Percentiles rank a stretch among this genome's conserved stretches.
phyloP scores from a whole-genome alignment of 2,329 filamentous ascomycete genomes.

The Ophiostoma triangulosporum region DNA sequence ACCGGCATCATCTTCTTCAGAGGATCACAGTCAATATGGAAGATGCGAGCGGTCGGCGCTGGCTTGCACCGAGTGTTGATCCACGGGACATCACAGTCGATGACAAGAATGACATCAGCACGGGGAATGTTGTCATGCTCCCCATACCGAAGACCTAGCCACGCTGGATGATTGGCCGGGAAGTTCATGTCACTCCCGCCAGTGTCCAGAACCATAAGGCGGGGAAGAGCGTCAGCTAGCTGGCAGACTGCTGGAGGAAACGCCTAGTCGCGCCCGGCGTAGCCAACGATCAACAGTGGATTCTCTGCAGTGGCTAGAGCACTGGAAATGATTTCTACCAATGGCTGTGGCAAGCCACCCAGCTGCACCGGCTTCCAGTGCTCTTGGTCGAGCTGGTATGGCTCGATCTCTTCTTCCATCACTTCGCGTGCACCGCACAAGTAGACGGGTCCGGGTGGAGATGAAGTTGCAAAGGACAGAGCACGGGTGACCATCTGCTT shows the following conservation, averaged over 20 bases:
- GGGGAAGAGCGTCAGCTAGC: conserved; percentile 53
- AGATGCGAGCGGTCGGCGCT: conserved; percentile 36
- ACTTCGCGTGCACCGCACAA: conserved; percentile 65
- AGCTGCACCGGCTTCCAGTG: conserved; percentile 61
- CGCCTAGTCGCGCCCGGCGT: conserved; percentile 54
- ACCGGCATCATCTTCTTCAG: conserved; percentile 61
- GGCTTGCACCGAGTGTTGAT: conserved; percentile 63
- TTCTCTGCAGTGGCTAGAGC: conserved; percentile 49
- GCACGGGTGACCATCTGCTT: conserved; percentile 85
- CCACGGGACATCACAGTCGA: conserved; percentile 90
- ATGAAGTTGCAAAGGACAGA: conserved; percentile 64
- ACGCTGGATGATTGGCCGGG: conserved; percentile 54
- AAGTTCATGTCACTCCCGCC: conserved; percentile 75
- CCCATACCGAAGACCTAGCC: conserved; percentile 60
- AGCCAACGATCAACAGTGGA: conserved; percentile 59
- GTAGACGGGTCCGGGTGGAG: conserved; percentile 70
- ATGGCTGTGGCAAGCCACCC: conserved; percentile 39
- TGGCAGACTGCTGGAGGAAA: conserved; percentile 48
- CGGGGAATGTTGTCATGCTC: conserved; percentile 57
- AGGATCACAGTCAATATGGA: conserved; percentile 52
- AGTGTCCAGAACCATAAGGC: conserved; percentile 59
- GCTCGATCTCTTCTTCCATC: conserved; percentile 72
- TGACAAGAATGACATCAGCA: conserved; percentile 71
- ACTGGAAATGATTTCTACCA: conserved; percentile 45
- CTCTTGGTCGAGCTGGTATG: conserved; percentile 53